Base-by-base conservation (phyloP, 352 stramenopile genomes). In the Globisporangium parvum region DNA sequence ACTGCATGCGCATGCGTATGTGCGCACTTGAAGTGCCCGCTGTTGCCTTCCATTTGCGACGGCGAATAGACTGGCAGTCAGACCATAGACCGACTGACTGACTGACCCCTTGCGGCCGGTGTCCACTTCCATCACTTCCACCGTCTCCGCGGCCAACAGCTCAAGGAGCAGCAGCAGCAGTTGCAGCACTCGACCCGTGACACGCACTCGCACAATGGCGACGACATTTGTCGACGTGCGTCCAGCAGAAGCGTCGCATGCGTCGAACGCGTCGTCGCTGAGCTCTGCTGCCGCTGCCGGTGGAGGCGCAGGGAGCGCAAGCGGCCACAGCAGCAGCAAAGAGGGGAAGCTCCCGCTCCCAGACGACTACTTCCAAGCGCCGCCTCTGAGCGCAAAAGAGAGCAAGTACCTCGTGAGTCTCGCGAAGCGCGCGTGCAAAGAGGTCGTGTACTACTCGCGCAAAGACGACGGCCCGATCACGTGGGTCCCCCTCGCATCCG, bases 391-490 rank as follows among this genome's bases (percentile, higher is more conserved):
- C 61, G 21, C 14, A 15, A 87, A 85, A 51, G 84, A 91, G 53
- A 74, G 60, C 33, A 80, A 84, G 52, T 87, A 88, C 59, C 68
- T 91, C 12, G 47, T 91, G 0, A 71, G 74, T 3, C 63, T 92
- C 11, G 84, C 80, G 6, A 91, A 91, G 53, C 79, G 77, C 46
- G 77, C 84, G 3, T 93, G 84, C 60, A 93, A 91, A 62, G 83
- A 93, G 57, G 84, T 93, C 10, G 80, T 93, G 21, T 91, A 88
- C 49, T 93, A 91, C 59, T 89, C 84, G 52, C 71, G 84, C 39
- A 74, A 70, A 11, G 46, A 66, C 0, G 77, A 77, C 56, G 84
- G 84, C 0, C 84, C 84, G 14, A 86, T 93, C 67, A 76, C 83
- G 51, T 93, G 84, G 84, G 69, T 93, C 15, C 81, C 80, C 42